Conservation (phyloP, 1,284 basidiomycete genomes). For the Coniferiporia weirii region DNA sequence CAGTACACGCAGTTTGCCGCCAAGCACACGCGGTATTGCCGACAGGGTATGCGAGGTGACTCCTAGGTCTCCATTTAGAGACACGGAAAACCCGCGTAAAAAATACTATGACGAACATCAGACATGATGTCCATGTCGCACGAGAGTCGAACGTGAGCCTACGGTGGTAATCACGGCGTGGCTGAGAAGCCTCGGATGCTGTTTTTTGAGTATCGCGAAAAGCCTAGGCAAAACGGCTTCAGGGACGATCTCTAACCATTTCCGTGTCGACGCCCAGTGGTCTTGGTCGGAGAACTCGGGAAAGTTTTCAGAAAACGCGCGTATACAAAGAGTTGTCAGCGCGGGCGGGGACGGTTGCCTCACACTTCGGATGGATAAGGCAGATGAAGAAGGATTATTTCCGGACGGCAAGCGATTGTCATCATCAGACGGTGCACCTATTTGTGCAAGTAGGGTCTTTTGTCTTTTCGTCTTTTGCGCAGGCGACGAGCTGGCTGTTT, state of each 20-base stretch:
- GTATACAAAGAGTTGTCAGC: conserved; percentile 45
- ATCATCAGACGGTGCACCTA: conserved; percentile 14
- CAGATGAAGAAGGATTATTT: conserved; percentile 44
- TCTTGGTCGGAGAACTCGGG: conserved; percentile 34
- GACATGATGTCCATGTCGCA: background rate
- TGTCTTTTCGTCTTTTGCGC: background rate
- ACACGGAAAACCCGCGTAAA: conserved; percentile 47
- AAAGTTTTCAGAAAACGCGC: conserved; percentile 46
- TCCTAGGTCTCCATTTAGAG: conserved; percentile 46
- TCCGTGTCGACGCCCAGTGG: conserved; percentile 35
- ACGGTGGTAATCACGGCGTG: conserved; percentile 54
- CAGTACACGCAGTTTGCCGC: conserved; percentile 40
- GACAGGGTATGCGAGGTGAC: conserved; percentile 47
- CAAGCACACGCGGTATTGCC: conserved; percentile 35
- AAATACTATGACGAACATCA: conserved; percentile 41
- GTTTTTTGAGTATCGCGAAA: conserved; percentile 43
- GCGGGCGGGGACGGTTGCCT: conserved; percentile 33
- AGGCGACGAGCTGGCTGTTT: background rate
- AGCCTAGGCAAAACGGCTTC: conserved; percentile 47
- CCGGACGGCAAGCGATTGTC: conserved; percentile 13
- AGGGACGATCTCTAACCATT: conserved; percentile 44
- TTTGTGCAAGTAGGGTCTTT: background rate
- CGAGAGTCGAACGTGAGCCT: conserved; percentile 19
- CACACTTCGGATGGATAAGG: conserved; percentile 42
- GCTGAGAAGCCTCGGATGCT: conserved; percentile 45